Evolutionary conservation across 1,139 yeast species (phyloP).

Genomic region (Taiozyma sp.): DNA sequence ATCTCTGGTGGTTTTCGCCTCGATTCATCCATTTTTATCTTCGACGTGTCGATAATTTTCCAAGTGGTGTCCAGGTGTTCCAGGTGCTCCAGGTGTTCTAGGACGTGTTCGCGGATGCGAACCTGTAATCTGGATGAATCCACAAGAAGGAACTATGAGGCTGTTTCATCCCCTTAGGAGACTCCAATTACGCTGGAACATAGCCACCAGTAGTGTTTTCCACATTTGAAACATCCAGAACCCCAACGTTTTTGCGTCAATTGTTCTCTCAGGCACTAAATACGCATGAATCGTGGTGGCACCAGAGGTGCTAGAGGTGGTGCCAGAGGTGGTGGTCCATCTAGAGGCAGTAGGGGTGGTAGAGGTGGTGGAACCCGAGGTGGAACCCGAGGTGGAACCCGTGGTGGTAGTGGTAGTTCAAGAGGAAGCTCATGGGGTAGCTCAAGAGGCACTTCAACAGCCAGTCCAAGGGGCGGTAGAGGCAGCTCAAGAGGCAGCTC

Average conservation of each 20-base stretch:
- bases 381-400: background rate
- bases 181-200: background rate
- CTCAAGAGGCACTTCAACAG: background rate
- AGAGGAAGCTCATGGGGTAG: background rate
- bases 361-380: background rate
- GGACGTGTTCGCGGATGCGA: background rate
- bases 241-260: background rate
- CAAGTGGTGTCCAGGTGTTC: background rate
- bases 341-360: background rate
- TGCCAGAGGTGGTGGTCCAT: background rate
- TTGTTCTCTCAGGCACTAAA: background rate
- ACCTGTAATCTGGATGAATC: background rate
- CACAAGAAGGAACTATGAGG: background rate
- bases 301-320: background rate
- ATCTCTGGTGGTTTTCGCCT: background rate
- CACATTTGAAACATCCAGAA: background rate
- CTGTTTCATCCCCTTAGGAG: background rate
- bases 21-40: background rate
- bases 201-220: background rate
- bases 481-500: background rate
- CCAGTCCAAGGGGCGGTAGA: background rate
- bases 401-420: slow-evolving; percentile 3
- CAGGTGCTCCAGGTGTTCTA: background rate
- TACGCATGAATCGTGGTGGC: background rate
- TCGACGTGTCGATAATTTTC: background rate